Percentiles rank a stretch among this genome's conserved stretches.
phyloP scores from a whole-genome alignment of 2,329 filamentous ascomycete genomes.

The Hymenoscyphus albidus region DNA sequence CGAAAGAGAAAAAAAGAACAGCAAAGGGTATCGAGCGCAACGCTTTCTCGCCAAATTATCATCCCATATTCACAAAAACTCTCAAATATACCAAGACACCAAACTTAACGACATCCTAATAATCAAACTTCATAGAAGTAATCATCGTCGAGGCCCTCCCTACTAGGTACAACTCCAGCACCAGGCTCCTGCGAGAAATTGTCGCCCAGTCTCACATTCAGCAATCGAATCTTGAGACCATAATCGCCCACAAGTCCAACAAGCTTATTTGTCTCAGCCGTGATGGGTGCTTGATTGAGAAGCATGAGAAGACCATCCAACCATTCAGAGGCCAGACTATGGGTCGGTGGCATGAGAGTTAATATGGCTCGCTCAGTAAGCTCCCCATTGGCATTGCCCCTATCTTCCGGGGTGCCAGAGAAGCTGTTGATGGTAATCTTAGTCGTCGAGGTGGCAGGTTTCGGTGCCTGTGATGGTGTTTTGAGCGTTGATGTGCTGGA shows the following conservation, averaged over 20 bases:
- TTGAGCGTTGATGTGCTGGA: slow-evolving; percentile 42
- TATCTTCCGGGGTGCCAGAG: slow-evolving; percentile 27
- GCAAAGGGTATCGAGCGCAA: not conserved
- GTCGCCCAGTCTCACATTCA: slow-evolving; percentile 86
- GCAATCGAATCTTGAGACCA: slow-evolving; percentile 82
- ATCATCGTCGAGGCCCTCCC: slow-evolving; percentile 84
- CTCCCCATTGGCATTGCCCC: slow-evolving; percentile 35
- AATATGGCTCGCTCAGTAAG: slow-evolving; percentile 69
- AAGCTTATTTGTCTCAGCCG: slow-evolving; percentile 89
- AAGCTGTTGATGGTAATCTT: slow-evolving; percentile 92
- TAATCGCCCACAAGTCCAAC: slow-evolving; percentile 84
- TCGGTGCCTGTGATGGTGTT: slow-evolving; percentile 19
- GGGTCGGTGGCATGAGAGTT: slow-evolving; percentile 75
- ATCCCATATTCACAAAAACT: not conserved
- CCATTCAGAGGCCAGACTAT: slow-evolving; percentile 90
- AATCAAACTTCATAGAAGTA: slow-evolving; percentile 68
- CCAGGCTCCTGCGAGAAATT: slow-evolving; percentile 59
- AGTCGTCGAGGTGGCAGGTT: slow-evolving; percentile 49
- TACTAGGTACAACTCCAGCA: slow-evolving; percentile 70
- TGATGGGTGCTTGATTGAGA: slow-evolving; percentile 91
- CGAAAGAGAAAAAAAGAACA: not conserved
- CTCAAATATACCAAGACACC: not conserved
- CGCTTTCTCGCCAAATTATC: not conserved
- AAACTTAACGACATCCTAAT: not conserved
- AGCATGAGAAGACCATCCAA: slow-evolving; percentile 93